Conservation (phyloP, 495 filamentous ascomycete species). For the Penicillium simplicissimum region DNA sequence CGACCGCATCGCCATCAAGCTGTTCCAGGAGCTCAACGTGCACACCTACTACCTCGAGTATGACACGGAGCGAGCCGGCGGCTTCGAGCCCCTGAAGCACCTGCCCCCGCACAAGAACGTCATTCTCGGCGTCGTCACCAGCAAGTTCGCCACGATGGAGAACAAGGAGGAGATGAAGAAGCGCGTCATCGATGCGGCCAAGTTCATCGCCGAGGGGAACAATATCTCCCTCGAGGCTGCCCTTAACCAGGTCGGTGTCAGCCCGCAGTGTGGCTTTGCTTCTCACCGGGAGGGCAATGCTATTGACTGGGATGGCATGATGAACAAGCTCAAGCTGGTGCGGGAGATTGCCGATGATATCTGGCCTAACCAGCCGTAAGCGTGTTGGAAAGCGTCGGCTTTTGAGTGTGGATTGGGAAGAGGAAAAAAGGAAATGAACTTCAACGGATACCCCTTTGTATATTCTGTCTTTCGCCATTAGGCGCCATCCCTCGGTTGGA, state of each 20-base stretch:
- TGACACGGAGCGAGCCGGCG: constrained; percentile 72
- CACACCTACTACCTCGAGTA: constrained; percentile 85
- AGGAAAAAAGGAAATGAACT: constrained; percentile 6
- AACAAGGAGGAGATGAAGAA: constrained; percentile 72
- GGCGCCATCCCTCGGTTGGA: constrained; percentile 11
- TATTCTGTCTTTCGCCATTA: constrained; percentile 12
- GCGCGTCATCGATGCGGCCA: constrained; percentile 65
- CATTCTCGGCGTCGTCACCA: constrained; percentile 73
- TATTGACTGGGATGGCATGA: constrained; percentile 65
- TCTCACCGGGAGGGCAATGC: constrained; percentile 69
- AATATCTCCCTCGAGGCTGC: constrained; percentile 63
- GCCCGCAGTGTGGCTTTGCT: constrained; percentile 81
- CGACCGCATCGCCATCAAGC: constrained; percentile 74
- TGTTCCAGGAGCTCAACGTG: constrained; percentile 74
- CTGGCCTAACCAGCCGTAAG: constrained; percentile 63
- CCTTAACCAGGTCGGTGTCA: constrained; percentile 66
- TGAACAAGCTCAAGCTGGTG: constrained; percentile 66
- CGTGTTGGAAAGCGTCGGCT: neutral
- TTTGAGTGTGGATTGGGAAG: neutral
- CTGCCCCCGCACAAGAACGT: constrained; percentile 74
- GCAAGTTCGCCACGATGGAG: constrained; percentile 72
- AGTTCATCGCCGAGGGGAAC: constrained; percentile 69
- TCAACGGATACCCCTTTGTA: constrained; percentile 20
- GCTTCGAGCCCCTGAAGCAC: constrained; percentile 74
- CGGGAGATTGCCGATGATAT: constrained; percentile 70